A percentile compares a stretch with the other conserved stretches of the same genome.
phyloP scores from a whole-genome alignment of 139 green algal genomes.

The Diplosphaera chodatii region DNA sequence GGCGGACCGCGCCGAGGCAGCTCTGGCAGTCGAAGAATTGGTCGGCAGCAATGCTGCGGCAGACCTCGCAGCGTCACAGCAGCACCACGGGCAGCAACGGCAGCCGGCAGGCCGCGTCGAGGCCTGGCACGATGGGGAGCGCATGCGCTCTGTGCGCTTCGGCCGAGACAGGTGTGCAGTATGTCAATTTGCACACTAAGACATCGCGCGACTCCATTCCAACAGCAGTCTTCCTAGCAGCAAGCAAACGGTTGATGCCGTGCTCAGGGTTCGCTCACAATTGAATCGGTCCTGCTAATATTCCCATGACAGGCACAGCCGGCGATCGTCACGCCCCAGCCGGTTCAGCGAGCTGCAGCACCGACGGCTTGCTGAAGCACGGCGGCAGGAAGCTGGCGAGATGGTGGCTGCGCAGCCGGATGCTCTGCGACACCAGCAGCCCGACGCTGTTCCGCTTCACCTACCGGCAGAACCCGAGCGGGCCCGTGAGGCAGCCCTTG shows the following conservation, averaged over 20 bases:
- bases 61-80: not conserved
- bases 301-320: not conserved
- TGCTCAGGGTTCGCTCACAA: no score
- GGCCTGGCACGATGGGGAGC: not conserved
- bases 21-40: not conserved
- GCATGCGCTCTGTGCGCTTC: not conserved
- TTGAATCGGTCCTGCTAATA: no score
- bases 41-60: not conserved
- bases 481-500: no score
- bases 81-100: no score
- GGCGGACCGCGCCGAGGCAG: not conserved
- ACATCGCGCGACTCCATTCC: no score
- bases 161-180: not conserved
- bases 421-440: not conserved
- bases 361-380: not conserved
- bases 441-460: not conserved
- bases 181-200: no score
- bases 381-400: not conserved
- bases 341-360: conserved; percentile 2
- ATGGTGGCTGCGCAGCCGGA: not conserved
- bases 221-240: no score
- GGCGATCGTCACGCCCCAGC: not conserved
- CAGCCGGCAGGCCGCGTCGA: not conserved
- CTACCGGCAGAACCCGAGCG: no score
- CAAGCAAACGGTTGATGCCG: no score